Evolutionary conservation across 2,329 filamentous ascomycete genomes (phyloP).

Genomic region (Acrodontium crateriforme): DNA sequence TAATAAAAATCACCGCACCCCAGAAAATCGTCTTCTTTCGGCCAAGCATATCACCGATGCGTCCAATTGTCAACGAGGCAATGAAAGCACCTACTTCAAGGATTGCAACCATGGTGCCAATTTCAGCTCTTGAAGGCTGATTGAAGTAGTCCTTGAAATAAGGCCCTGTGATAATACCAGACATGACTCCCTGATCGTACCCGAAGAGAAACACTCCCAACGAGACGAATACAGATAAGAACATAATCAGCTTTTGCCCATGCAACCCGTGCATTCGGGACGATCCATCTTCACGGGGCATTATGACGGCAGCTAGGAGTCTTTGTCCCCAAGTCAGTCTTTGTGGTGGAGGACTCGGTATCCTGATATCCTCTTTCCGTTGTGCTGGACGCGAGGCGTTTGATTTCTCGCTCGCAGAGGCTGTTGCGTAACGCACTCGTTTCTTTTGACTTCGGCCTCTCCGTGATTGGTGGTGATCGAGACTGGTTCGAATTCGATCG

Average conservation of each 20-base stretch:
- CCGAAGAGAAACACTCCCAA: conserved; percentile 74
- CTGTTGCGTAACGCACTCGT: conserved; percentile 52
- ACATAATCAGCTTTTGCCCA: conserved; percentile 84
- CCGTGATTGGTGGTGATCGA: conserved; percentile 4
- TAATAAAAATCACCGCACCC: conserved; percentile 74
- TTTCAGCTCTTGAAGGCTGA: conserved; percentile 70
- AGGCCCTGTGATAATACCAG: conserved; percentile 53
- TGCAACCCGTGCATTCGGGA: conserved; percentile 80
- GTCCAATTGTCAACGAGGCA: conserved; percentile 73
- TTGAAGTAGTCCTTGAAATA: conserved; percentile 89
- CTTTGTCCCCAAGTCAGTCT: conserved; percentile 54
- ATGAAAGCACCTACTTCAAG: conserved; percentile 87
- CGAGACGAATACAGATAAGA: conserved; percentile 26
- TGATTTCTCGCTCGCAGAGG: conserved; percentile 18
- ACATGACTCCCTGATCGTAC: conserved; percentile 86
- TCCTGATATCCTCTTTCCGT: conserved; percentile 58
- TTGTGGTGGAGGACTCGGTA: conserved; percentile 54
- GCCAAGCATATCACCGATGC: conserved; percentile 82
- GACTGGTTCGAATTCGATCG: conserved; percentile 6
- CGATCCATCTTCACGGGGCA: conserved; percentile 59
- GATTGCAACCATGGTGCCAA: conserved; percentile 96
- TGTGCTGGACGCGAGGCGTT: conserved; percentile 32
- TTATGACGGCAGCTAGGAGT: conserved; percentile 60
- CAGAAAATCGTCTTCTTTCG: conserved; percentile 83
- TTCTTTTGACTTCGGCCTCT: conserved; percentile 36